These are phyloP conservation scores for Exophiala lecanii-corni DNA, from an alignment of 2,329 filamentous ascomycete species.

Conservation along the genomic window DNA sequence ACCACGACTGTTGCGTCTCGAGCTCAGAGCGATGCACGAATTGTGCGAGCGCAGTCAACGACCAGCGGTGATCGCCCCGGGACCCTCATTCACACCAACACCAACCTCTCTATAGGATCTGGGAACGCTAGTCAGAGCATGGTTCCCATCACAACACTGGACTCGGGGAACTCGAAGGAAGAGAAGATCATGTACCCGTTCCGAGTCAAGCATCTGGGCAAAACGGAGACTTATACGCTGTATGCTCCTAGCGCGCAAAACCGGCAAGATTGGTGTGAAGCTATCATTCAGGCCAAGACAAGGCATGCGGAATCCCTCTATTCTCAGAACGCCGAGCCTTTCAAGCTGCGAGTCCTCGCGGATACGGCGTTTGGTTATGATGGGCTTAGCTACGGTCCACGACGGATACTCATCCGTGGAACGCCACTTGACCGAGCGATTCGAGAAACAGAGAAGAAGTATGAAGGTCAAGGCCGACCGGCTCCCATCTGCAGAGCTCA, in stretches of 20 bases:
- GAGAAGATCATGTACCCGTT: conserved; percentile 89
- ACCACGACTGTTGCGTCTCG: conserved; percentile 53
- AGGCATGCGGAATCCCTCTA: conserved; percentile 83
- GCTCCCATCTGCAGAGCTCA: conserved; percentile 77
- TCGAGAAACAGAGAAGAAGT: conserved; percentile 75
- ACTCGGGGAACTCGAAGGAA: conserved; percentile 54
- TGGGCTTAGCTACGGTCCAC: conserved; percentile 39
- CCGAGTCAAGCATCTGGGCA: conserved; percentile 89
- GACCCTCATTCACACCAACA: conserved; percentile 61
- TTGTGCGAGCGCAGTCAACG: conserved; percentile 48
- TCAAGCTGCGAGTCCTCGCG: conserved; percentile 83
- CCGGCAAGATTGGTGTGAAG: conserved; percentile 83
- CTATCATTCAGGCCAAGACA: conserved; percentile 92
- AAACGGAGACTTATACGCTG: conserved; percentile 79
- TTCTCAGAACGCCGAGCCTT: conserved; percentile 92
- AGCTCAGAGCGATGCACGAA: conserved; percentile 45
- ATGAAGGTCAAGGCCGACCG: conserved; percentile 58
- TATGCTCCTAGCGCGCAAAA: conserved; percentile 74
- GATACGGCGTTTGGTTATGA: conserved; percentile 89
- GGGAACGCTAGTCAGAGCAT: conserved; percentile 47
- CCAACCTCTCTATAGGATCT: conserved; percentile 61
- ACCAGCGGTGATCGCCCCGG: conserved; percentile 41
- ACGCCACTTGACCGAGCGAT: conserved; percentile 91
- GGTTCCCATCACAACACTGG: conserved; percentile 45
- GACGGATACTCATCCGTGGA: conserved; percentile 72